Evolutionary conservation across 2,329 filamentous ascomycete species (phyloP), one percentile per base, ranked within the genome.

Genomic region (Ceratocystis lukuohia): DNA sequence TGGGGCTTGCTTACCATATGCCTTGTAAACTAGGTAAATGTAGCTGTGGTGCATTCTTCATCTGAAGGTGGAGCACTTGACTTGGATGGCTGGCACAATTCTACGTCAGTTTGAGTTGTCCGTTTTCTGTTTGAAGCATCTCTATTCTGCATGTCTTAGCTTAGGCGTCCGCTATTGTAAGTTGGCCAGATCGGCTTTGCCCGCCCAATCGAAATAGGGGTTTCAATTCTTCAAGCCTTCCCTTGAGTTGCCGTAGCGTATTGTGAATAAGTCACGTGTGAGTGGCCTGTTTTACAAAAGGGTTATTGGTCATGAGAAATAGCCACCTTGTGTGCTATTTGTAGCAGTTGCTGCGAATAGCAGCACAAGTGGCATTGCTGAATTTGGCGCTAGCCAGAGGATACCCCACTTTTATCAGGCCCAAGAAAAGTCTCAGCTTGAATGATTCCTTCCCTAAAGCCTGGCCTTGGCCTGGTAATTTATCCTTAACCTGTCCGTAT

Each of bases 331-430:
- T 59, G 5, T 59, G 17, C 56, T 59, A 59, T 59, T 59, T 59
- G 56, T 37, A 37, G 56, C 56, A 59, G 56, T 59, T 41, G 33
- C 56, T 37, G 28, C 30, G 56, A 33, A 59, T 59, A 59, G 56
- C 53, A 53, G 25, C 8, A 53, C 48, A 25, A 25, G 48, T 41
- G 15, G 48, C 25, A 28, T 28, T 25, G 25, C 3, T 53, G 48
- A 12, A 0, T 28, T 53, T 28, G 10, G 22, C 48, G 48, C 48
- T 53, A 41, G 48, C 48, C 22, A 41, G 37, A 41, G 3, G 10
- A 41, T 41, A 41, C 37, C 37, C 37, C 37, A 41, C 37, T 41
- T 41, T 41, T 41, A 41, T 41, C 12, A 41, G 12, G 37, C 37
- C 37, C 37, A 41, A 41, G 37, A 41, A 41, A 41, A 41, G 37